Percentiles rank a stretch among this genome's conserved stretches.
These are phyloP conservation scores for Gynostemma pentaphyllum DNA, from an alignment of 306 rosid species.

Conservation along the genomic window DNA sequence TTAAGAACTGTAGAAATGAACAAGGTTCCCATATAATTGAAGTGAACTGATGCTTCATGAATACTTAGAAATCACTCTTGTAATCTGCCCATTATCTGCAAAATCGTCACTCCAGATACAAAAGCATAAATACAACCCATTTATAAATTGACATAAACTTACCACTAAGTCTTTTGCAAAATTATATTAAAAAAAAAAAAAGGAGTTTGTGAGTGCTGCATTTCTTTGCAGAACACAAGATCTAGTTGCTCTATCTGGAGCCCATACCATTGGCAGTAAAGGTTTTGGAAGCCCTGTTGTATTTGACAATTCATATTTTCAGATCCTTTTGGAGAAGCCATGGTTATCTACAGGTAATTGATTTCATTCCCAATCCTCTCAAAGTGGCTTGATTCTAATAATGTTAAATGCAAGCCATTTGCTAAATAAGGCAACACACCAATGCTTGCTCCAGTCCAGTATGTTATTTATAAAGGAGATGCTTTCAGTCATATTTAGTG, in stretches of 20 bases:
- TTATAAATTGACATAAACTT: background rate
- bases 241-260: conserved; percentile 91
- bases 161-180: background rate
- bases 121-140: background rate
- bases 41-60: background rate
- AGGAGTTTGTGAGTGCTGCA: background rate
- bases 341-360: conserved; percentile 52
- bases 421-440: background rate
- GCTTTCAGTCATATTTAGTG: background rate
- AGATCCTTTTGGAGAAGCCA: conserved; percentile 77
- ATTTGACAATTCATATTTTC: conserved; percentile 84
- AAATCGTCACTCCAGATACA: background rate
- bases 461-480: background rate
- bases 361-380: background rate
- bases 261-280: conserved; percentile 87
- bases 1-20: background rate
- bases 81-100: background rate
- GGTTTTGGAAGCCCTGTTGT: conserved; percentile 77
- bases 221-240: conserved; percentile 61
- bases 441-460: background rate
- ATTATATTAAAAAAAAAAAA: background rate
- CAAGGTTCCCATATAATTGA: background rate
- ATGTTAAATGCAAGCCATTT: background rate
- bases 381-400: background rate
- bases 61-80: background rate